Percentiles rank a stretch among this genome's conserved stretches.
Evolutionary conservation across 2,329 filamentous ascomycete genomes (phyloP).

Genomic region (Phaeosphaeria sp.): DNA sequence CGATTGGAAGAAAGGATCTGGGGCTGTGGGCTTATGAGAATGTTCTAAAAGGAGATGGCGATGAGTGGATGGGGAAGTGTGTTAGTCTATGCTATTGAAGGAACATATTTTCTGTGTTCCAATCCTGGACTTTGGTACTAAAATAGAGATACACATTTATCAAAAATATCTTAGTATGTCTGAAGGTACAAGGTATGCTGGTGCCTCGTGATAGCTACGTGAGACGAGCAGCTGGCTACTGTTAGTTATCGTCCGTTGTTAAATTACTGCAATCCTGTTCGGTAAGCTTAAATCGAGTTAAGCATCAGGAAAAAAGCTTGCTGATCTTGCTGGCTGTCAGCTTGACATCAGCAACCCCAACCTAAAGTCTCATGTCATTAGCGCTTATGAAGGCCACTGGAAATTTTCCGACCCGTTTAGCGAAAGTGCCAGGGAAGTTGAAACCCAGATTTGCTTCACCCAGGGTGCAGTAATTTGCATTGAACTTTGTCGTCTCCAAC

Average conservation of each 20-base stretch:
- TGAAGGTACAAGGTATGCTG: no score
- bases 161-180: no score
- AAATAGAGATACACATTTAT: no score
- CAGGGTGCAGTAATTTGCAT: no score
- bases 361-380: neutral
- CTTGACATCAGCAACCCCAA: neutral
- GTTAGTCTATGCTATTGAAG: neutral
- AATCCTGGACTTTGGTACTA: no score
- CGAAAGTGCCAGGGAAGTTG: neutral
- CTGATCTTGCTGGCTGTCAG: neutral
- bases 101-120: no score
- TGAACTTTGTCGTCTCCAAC: no score
- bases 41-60: neutral
- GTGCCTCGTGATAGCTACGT: no score
- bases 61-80: neutral
- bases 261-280: neutral
- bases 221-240: no score
- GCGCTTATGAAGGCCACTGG: neutral
- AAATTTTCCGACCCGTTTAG: neutral
- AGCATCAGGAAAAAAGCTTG: neutral
- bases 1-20: neutral
- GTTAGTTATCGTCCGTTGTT: no score
- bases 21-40: neutral
- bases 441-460: no score
- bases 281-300: neutral